These are phyloP conservation scores for Trypanosoma melophagium DNA, from an alignment of 208 protist species.

Conservation along the genomic window DNA sequence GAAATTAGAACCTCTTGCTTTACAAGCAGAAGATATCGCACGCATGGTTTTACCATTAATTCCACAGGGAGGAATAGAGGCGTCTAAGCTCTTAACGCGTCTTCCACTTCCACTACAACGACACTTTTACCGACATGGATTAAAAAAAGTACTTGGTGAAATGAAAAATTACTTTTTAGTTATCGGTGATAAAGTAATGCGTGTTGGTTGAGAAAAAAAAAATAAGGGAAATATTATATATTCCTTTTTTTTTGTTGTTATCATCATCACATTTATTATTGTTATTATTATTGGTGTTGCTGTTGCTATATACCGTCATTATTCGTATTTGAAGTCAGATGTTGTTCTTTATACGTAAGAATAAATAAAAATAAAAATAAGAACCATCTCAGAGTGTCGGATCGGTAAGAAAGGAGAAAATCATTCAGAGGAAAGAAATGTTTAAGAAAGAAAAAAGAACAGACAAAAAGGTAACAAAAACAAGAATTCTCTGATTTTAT, in stretches of 20 bases:
- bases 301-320: background rate
- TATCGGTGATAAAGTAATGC: constrained; percentile 65
- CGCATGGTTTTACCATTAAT: constrained; percentile 67
- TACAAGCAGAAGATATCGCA: constrained; percentile 54
- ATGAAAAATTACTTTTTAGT: constrained; percentile 66
- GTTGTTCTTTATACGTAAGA: too few species aligned
- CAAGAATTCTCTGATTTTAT: too few species aligned
- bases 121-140: constrained; percentile 75
- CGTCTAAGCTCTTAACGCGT: constrained; percentile 46
- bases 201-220: constrained; percentile 35
- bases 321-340: too few species aligned
- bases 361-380: too few species aligned
- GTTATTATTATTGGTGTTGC: background rate
- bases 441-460: too few species aligned
- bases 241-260: too few species aligned
- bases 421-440: too few species aligned
- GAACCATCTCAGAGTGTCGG: too few species aligned
- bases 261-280: too few species aligned
- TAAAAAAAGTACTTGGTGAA: constrained; percentile 53
- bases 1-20: constrained; percentile 55
- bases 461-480: too few species aligned
- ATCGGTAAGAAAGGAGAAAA: too few species aligned
- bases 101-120: constrained; percentile 77
- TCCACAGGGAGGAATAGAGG: constrained; percentile 63
- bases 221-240: background rate